These are phyloP conservation scores for Suhomyces terraborum DNA, from an alignment of 1,139 yeast genomes.

Conservation along the genomic window DNA sequence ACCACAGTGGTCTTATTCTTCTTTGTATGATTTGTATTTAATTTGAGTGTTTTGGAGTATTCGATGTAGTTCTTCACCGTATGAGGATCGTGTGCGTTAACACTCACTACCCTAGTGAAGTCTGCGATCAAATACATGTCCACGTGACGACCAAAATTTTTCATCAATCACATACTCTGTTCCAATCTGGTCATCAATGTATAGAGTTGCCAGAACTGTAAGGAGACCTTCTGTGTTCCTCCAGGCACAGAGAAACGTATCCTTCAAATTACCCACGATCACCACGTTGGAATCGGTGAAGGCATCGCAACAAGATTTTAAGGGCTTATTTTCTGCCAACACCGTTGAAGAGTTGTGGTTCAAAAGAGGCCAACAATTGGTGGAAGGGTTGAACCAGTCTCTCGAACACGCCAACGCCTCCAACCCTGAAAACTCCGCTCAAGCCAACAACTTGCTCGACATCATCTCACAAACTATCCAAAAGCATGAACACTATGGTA, in stretches of 20 bases:
- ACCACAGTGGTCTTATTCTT: conserved; percentile 7
- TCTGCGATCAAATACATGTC: neutral
- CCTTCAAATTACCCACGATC: conserved; percentile 35
- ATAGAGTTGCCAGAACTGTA: conserved; percentile 13
- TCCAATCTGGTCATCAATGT: conserved; percentile 8
- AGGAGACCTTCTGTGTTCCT: conserved; percentile 10
- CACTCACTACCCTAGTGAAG: neutral
- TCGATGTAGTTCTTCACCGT: neutral
- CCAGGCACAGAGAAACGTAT: conserved; percentile 21
- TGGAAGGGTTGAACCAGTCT: conserved; percentile 47
- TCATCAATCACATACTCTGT: conserved; percentile 7
- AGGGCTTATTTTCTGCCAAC: conserved; percentile 55
- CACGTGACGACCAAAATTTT: conserved; percentile 12
- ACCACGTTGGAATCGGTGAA: conserved; percentile 36
- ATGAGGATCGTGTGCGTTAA: too few relatives aligned
- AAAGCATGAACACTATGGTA: conserved; percentile 47
- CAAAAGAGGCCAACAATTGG: conserved; percentile 50
- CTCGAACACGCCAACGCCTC: conserved; percentile 29
- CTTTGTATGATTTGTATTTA: conserved; percentile 7
- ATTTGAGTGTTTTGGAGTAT: conserved; percentile 6
- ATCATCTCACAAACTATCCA: conserved; percentile 45
- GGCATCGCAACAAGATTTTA: conserved; percentile 40
- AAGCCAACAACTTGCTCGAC: conserved; percentile 30
- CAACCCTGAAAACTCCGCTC: conserved; percentile 8
- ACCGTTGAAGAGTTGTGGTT: conserved; percentile 64